Percentiles rank a stretch among this genome's conserved stretches.
These are phyloP conservation scores for Xylaria sp. DNA, from an alignment of 495 filamentous ascomycete species.

Conservation along the genomic window DNA sequence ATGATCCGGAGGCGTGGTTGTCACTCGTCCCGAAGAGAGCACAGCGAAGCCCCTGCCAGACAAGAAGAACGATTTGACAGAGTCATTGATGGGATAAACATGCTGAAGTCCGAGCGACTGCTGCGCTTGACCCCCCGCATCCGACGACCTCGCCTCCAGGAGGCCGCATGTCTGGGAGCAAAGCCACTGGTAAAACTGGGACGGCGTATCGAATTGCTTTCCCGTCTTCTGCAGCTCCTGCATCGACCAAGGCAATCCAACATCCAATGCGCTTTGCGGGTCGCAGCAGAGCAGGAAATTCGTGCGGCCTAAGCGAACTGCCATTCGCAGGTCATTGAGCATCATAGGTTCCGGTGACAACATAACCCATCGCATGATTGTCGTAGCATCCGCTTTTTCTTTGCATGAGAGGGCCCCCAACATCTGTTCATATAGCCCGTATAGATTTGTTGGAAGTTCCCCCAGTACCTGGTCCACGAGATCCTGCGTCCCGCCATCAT, in stretches of 20 bases:
- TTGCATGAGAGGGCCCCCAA: conserved; percentile 40
- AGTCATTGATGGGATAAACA: conserved; percentile 43
- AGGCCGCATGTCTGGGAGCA: conserved; percentile 47
- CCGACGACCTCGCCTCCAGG: conserved; percentile 41
- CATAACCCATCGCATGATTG: conserved; percentile 50
- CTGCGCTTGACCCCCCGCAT: conserved; percentile 24
- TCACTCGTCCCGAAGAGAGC: conserved; percentile 26
- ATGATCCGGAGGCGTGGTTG: conserved; percentile 23
- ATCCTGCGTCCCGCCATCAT: conserved; percentile 43
- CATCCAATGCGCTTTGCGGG: conserved; percentile 37
- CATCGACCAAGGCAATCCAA: conserved; percentile 39
- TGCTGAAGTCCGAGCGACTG: conserved; percentile 44
- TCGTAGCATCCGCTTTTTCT: conserved; percentile 44
- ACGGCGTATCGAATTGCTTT: conserved; percentile 44
- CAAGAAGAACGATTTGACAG: conserved; percentile 47
- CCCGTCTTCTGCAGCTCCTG: conserved; percentile 44
- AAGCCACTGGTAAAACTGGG: conserved; percentile 47
- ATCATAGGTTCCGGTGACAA: conserved; percentile 45
- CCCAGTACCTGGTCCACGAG: conserved; percentile 44
- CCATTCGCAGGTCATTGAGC: conserved; percentile 45
- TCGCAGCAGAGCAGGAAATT: conserved; percentile 30
- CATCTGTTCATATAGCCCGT: conserved; percentile 50
- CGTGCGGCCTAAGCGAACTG: conserved; percentile 41
- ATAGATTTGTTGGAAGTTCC: conserved; percentile 44
- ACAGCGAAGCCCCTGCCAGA: conserved; percentile 45